A percentile compares a stretch with the other conserved stretches of the same genome.
These are phyloP conservation scores for Penicillium daleae DNA, from an alignment of 495 filamentous ascomycete genomes.

Conservation along the genomic window DNA sequence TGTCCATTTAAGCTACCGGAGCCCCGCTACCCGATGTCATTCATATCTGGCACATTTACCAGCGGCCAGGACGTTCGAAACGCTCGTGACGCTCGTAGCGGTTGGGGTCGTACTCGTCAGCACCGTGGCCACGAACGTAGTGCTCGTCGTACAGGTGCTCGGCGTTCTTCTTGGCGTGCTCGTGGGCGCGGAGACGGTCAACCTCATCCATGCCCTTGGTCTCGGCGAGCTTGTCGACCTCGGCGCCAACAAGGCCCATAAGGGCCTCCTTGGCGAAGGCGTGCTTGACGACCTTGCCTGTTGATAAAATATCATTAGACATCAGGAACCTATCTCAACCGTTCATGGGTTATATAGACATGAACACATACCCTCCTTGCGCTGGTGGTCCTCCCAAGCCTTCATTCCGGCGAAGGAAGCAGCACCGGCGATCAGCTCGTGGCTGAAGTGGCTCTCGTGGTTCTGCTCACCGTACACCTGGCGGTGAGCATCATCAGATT, in stretches of 20 bases:
- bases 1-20: not conserved
- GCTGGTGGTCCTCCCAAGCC: conserved; percentile 76
- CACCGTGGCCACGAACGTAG: conserved; percentile 49
- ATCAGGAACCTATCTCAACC: not conserved
- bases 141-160: conserved; percentile 67
- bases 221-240: conserved; percentile 80
- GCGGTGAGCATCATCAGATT: conserved; percentile 60
- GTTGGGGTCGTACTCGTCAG: conserved; percentile 49
- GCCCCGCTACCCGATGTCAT: not conserved
- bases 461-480: conserved; percentile 58
- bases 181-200: conserved; percentile 68
- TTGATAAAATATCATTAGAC: conserved; percentile 1
- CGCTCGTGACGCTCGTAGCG: conserved; percentile 40
- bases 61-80: conserved; percentile 27
- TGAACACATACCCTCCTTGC: conserved; percentile 61
- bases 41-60: conserved; percentile 17
- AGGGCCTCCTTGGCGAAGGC: conserved; percentile 78
- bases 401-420: conserved; percentile 83
- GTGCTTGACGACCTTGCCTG: conserved; percentile 73
- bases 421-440: conserved; percentile 75
- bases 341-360: not conserved
- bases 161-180: conserved; percentile 67
- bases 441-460: conserved; percentile 67
- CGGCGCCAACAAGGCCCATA: conserved; percentile 68
- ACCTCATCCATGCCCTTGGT: conserved; percentile 74